A percentile compares a stretch with the other conserved stretches of the same genome.
These are phyloP conservation scores for Pichia thaimueangensis DNA, from an alignment of 805 yeast species.

Conservation along the genomic window DNA sequence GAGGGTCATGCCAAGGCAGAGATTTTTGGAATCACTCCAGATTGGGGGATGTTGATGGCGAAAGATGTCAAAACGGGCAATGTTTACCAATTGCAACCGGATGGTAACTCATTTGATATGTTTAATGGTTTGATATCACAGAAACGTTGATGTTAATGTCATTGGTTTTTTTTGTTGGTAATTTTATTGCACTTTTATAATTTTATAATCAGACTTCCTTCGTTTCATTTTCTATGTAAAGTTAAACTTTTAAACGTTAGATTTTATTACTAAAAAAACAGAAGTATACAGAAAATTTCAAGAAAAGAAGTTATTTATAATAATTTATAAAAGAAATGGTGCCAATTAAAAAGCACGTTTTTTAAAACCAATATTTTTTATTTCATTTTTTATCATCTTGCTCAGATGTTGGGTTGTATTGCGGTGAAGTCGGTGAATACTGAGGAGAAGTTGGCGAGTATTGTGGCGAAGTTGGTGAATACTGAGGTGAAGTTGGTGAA, in stretches of 20 bases:
- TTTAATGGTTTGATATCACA: slow-evolving; percentile 78
- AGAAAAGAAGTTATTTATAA: slow-evolving; percentile 11
- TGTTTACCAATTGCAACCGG: slow-evolving; percentile 77
- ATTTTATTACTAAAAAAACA: slow-evolving; percentile 12
- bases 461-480: slow-evolving; percentile 68
- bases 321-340: too few species aligned
- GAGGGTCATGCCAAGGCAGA: slow-evolving; percentile 44
- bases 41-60: slow-evolving; percentile 78
- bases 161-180: not conserved
- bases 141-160: slow-evolving; percentile 28
- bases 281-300: slow-evolving; percentile 10
- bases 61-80: slow-evolving; percentile 61
- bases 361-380: too few species aligned
- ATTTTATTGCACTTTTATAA: too few species aligned
- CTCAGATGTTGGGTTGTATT: slow-evolving; percentile 36
- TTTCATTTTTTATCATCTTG: slow-evolving; percentile 20
- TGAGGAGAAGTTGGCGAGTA: slow-evolving; percentile 74
- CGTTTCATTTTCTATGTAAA: not conserved
- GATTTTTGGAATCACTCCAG: slow-evolving; percentile 75
- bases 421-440: slow-evolving; percentile 66
- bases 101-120: slow-evolving; percentile 96
- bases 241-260: slow-evolving; percentile 9
- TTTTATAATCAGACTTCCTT: not conserved
- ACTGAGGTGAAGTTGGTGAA: slow-evolving; percentile 70
- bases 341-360: too few species aligned